These are phyloP conservation scores for Silene latifolia DNA, from an alignment of 148 eudicot species.

Conservation along the genomic window DNA sequence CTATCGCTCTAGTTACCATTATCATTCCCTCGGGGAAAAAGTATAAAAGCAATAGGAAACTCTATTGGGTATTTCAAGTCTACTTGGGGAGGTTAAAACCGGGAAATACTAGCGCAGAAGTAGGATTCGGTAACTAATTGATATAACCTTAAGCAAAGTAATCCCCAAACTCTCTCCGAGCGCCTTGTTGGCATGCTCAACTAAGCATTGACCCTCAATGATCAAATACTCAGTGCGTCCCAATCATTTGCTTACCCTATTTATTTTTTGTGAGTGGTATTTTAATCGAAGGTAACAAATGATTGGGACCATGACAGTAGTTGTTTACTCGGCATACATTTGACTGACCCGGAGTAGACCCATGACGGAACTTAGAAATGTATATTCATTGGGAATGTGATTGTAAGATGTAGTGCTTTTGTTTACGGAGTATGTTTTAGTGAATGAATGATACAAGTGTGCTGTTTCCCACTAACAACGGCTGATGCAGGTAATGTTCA, in stretches of 20 bases:
- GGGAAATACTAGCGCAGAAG: neutral
- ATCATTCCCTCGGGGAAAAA: neutral
- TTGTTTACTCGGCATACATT: neutral
- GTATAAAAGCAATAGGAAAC: neutral
- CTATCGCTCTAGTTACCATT: neutral
- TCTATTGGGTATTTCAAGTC: neutral
- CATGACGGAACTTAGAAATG: neutral
- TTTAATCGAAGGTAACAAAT: neutral
- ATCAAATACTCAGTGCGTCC: no score
- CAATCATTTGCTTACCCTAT: neutral
- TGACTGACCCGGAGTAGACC: neutral
- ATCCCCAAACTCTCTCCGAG: neutral
- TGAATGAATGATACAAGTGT: neutral
- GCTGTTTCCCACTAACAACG: constrained; percentile 3
- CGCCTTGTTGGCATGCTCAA: no score
- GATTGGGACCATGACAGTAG: neutral
- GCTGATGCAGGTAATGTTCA: constrained; percentile 85
- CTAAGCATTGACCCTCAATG: no score
- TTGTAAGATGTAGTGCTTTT: neutral
- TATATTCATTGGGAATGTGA: neutral
- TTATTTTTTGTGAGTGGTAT: neutral
- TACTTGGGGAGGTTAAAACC: neutral
- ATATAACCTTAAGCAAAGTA: neutral
- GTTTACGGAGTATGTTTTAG: no score
- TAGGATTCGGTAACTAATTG: neutral